These are phyloP conservation scores for Smallanthus sonchifolius DNA, from an alignment of 129 eudicot genomes.

Conservation along the genomic window DNA sequence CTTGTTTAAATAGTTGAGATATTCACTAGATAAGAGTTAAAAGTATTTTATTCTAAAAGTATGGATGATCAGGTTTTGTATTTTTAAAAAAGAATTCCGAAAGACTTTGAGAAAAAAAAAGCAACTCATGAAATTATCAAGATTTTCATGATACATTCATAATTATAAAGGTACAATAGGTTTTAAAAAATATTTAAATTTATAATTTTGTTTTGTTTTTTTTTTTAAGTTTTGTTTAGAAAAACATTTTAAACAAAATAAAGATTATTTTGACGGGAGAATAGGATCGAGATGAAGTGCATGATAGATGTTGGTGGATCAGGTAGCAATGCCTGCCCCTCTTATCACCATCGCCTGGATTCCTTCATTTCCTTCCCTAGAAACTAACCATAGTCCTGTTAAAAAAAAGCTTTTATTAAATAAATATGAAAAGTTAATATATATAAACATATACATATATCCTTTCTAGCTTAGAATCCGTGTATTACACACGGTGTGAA, in stretches of 20 bases:
- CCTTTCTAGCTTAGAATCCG: too few relatives aligned
- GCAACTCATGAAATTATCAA: too few relatives aligned
- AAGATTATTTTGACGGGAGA: conserved; percentile 12
- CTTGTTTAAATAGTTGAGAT: too few relatives aligned
- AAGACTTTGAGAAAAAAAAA: not conserved
- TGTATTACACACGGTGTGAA: too few relatives aligned
- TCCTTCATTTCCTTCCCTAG: conserved; percentile 42
- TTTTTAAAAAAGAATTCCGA: not conserved
- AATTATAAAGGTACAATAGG: too few relatives aligned
- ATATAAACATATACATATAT: too few relatives aligned
- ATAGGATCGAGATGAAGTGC: conserved; percentile 40
- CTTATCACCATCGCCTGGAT: conserved; percentile 54
- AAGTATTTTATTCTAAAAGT: too few relatives aligned
- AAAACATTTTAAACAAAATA: conserved; percentile 3
- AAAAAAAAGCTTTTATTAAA: not conserved
- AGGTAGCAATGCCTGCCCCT: conserved; percentile 80
- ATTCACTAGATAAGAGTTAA: too few relatives aligned
- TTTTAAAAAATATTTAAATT: too few relatives aligned
- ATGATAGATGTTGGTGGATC: conserved; percentile 83
- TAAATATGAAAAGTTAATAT: not conserved
- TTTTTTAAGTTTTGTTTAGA: not conserved
- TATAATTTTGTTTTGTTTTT: too few relatives aligned
- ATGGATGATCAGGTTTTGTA: too few relatives aligned
- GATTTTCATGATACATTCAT: too few relatives aligned
- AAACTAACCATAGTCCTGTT: conserved; percentile 17